These are phyloP conservation scores for Ophiognomonia clavigignenti-juglandacearum DNA, from an alignment of 2,329 filamentous ascomycete genomes.

Conservation along the genomic window DNA sequence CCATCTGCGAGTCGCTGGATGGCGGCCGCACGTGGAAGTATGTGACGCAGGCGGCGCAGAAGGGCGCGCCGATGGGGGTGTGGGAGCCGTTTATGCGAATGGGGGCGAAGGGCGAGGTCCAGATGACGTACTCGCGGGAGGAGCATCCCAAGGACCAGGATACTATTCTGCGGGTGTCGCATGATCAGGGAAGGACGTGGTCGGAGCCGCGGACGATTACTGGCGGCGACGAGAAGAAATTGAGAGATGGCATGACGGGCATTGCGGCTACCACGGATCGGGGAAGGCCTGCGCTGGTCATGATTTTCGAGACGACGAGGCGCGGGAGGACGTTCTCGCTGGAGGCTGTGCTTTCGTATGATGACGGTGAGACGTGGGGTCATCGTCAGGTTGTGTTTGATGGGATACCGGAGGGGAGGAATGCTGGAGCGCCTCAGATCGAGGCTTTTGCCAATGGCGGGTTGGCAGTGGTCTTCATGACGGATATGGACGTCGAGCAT, in stretches of 20 bases:
- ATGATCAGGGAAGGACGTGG: conserved; percentile 38
- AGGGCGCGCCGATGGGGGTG: conserved; percentile 27
- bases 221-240: conserved; percentile 27
- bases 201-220: conserved; percentile 32
- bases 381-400: conserved; percentile 35
- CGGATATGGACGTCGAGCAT: conserved; percentile 34
- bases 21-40: conserved; percentile 38
- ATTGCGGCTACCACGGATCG: conserved; percentile 30
- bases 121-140: conserved; percentile 42
- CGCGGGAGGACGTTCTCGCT: conserved; percentile 33
- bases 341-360: conserved; percentile 40
- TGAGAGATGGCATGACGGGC: conserved; percentile 41
- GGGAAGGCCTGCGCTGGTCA: conserved; percentile 33
- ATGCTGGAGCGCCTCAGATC: conserved; percentile 42
- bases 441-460: conserved; percentile 33
- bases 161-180: conserved; percentile 41
- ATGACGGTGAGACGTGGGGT: conserved; percentile 36
- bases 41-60: conserved; percentile 39
- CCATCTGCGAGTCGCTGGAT: conserved; percentile 41
- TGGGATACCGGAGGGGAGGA: conserved; percentile 24
- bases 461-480: conserved; percentile 41
- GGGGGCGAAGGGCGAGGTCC: conserved; percentile 26
- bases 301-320: conserved; percentile 42
- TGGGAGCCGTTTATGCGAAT: conserved; percentile 47
- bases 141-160: conserved; percentile 41